Percentiles rank a stretch among this genome's conserved stretches.
Conservation (phyloP, 257 asterid genomes). For the Solanum pinnatisectum region DNA sequence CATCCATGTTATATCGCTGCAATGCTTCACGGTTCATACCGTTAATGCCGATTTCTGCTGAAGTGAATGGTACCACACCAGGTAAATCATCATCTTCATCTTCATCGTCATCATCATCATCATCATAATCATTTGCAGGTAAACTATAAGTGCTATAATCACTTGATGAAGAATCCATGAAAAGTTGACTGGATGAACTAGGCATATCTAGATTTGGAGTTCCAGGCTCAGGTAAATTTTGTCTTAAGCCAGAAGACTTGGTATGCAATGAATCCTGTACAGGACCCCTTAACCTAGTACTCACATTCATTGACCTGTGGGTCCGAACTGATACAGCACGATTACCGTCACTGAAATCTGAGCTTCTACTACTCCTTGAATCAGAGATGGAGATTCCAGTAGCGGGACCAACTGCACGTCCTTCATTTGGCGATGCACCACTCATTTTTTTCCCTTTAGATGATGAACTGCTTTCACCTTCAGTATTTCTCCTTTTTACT, state of each 20-base stretch:
- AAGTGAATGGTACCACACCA: constrained; percentile 14
- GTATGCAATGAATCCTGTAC: constrained; percentile 23
- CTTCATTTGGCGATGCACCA: constrained; percentile 4
- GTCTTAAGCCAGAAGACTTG: constrained; percentile 10
- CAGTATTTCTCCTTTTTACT: constrained; percentile 36
- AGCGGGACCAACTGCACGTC: constrained; percentile 15
- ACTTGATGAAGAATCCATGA: constrained; percentile 28
- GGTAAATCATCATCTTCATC: constrained; percentile 1
- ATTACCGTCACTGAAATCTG: constrained; percentile 16
- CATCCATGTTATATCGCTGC: constrained; percentile 40
- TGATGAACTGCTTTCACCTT: constrained; percentile 47
- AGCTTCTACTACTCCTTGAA: constrained; percentile 25
- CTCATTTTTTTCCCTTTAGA: constrained; percentile 24
- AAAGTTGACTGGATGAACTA: constrained; percentile 17
- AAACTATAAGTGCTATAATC: constrained; percentile 33
- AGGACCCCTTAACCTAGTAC: constrained; percentile 23
- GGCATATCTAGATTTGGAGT: constrained; percentile 17
- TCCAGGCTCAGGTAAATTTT: constrained; percentile 17
- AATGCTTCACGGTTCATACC: constrained; percentile 22
- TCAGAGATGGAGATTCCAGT: constrained; percentile 35
- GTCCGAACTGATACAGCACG: constrained; percentile 27
- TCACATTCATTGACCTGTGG: constrained; percentile 28
- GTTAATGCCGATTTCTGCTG: constrained; percentile 25
- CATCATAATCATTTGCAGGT: constrained; percentile 21
- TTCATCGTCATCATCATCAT: constrained; percentile 22